Evolutionary conservation across 225 moss, liverwort and hornwort species (phyloP).

Genomic region (Antitrichia curtipendula): DNA sequence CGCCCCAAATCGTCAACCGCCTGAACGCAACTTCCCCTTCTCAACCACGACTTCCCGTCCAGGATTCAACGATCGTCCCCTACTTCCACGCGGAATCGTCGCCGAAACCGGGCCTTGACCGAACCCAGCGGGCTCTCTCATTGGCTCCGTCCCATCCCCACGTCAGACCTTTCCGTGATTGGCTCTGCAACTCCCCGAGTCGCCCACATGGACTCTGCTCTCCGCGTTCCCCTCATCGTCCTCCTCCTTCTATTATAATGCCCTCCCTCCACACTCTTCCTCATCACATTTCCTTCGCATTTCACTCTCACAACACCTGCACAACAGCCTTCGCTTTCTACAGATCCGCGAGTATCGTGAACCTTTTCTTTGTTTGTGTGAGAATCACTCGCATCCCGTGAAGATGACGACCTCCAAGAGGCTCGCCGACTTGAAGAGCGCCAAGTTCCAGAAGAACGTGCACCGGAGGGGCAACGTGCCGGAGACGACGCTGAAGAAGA

Average conservation of each 20-base stretch:
- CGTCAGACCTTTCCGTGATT: not conserved
- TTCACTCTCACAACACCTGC: not conserved
- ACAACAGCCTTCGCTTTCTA: too few relatives aligned
- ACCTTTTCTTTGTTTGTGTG: too few relatives aligned
- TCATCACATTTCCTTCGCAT: not conserved
- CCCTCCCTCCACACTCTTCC: not conserved
- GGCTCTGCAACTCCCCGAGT: not conserved
- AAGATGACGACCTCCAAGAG: constrained; percentile 84
- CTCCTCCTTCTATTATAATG: not conserved
- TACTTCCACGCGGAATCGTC: not conserved
- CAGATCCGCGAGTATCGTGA: not conserved
- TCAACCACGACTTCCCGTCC: not conserved
- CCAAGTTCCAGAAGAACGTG: constrained; percentile 98
- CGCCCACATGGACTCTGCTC: not conserved
- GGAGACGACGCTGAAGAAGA: constrained; percentile 75
- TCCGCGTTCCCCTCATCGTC: not conserved
- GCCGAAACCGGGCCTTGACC: not conserved
- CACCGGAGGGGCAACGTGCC: constrained; percentile 76
- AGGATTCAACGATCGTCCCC: not conserved
- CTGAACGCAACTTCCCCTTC: not conserved
- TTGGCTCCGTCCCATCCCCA: not conserved
- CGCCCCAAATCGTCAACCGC: not conserved
- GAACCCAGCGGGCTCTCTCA: not conserved
- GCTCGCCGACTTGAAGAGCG: constrained; percentile 72
- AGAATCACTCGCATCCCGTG: not conserved